phyloP scores from a whole-genome alignment of 768 basidiomycete species.

The Tephrocybe sp. region DNA sequence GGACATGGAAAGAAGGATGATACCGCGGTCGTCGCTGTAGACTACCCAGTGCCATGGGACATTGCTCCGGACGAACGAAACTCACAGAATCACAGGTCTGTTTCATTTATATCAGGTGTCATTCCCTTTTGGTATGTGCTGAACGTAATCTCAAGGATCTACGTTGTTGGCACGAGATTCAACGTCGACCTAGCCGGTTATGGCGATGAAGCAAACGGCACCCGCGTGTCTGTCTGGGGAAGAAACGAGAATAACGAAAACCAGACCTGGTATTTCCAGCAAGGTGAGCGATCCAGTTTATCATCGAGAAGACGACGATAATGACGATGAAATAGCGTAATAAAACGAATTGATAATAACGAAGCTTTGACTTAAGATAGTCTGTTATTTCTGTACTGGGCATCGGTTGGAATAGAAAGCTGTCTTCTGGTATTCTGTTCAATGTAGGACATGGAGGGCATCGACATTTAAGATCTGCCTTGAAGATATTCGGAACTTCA shows the following conservation, averaged over 20 bases:
- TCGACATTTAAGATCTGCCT: no score
- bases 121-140: not conserved
- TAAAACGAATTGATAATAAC: no score
- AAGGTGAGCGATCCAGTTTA: constrained; percentile 2
- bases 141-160: constrained; percentile 30
- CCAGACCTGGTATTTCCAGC: constrained; percentile 39
- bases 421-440: no score
- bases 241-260: constrained; percentile 33
- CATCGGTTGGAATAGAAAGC: no score
- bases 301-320: not conserved
- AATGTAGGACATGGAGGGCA: no score
- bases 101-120: not conserved
- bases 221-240: constrained; percentile 37
- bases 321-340: not conserved
- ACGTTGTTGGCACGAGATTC: constrained; percentile 23
- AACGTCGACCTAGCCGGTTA: constrained; percentile 41
- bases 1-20: no score
- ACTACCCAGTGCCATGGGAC: constrained; percentile 19
- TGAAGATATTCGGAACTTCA: no score
- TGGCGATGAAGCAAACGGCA: constrained; percentile 39
- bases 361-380: no score
- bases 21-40: constrained; percentile 10
- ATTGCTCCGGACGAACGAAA: constrained; percentile 18
- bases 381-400: no score
- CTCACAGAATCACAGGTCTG: constrained; percentile 17